phyloP scores from a whole-genome alignment of 1,139 yeast species.

The Saccharomycopsis hybrid region DNA sequence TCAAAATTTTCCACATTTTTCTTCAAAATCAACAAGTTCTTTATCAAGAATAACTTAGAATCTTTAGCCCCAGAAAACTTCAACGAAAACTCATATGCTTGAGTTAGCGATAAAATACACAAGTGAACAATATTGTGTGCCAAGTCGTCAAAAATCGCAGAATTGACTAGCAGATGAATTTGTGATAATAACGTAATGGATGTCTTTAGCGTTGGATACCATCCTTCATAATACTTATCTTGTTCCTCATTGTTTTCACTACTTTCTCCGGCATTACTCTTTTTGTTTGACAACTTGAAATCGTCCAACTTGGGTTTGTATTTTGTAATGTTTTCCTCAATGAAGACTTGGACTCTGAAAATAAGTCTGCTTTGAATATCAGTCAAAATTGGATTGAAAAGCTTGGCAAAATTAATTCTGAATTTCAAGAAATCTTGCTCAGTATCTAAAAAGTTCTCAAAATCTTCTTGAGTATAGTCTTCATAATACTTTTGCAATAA shows the following conservation, averaged over 20 bases:
- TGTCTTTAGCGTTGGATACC: constrained; percentile 70
- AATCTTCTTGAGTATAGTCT: constrained; percentile 36
- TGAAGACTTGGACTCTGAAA: constrained; percentile 67
- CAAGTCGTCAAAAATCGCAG: constrained; percentile 76
- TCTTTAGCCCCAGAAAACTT: constrained; percentile 44
- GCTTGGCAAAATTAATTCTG: constrained; percentile 44
- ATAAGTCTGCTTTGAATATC: constrained; percentile 78
- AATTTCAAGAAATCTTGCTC: constrained; percentile 27
- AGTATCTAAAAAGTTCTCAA: constrained; percentile 8
- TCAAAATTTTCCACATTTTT: constrained; percentile 74
- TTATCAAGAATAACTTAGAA: constrained; percentile 60
- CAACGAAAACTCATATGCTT: constrained; percentile 40
- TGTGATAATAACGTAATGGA: constrained; percentile 68
- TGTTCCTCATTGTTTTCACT: no score
- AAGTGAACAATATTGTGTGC: constrained; percentile 85
- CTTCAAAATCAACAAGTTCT: constrained; percentile 63
- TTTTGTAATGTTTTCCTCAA: constrained; percentile 59
- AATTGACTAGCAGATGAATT: constrained; percentile 72
- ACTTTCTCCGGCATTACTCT: constrained; percentile 6
- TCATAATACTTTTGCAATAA: constrained; percentile 65
- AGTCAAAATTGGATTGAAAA: constrained; percentile 65
- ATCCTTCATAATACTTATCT: constrained; percentile 35
- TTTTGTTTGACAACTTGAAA: constrained; percentile 48
- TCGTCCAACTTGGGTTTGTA: constrained; percentile 67
- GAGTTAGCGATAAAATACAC: constrained; percentile 54